Evolutionary conservation across 129 eudicot genomes (phyloP), one percentile per base, ranked within the genome.

Genomic region (Artemisia tridentata): DNA sequence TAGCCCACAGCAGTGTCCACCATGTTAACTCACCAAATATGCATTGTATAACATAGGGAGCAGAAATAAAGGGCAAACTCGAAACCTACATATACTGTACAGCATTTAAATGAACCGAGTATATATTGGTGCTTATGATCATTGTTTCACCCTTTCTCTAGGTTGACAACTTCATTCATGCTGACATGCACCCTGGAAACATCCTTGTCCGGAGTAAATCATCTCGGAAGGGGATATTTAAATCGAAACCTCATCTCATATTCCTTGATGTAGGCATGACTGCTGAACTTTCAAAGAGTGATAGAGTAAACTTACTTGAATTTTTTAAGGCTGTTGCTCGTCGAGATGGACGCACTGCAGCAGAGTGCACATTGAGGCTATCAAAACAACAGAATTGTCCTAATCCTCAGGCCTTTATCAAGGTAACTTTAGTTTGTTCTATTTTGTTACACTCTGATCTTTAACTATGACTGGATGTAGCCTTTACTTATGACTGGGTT

Each of bases 171-270:
- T 91, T 91, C 73, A 85, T 91, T 76, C 97, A 88, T 85, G 98
- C 98, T 34, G 96, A 92, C 83, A 92, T 88, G 98, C 98, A 92
- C 81, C 98, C 98, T 60, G 98, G 98, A 73, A 92, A 92, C 74
- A 92, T 92, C 64, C 98, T 92, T 71, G 98, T 92, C 21, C 82
- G 98, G 60, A 80, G 74, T 73, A 88, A 80, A 78, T 75, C 90
- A 21, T 78, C 96, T 38, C 77, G 90, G 53, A 88, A 85, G 52
- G 74, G 77, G 79, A 72, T 81, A 49, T 83, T 86, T 75, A 92
- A 88, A 67, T 84, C 96, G 17, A 92, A 92, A 86, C 98, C 98
- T 51, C 98, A 92, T 78, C 89, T 92, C 27, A 71, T 88, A 68
- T 92, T 92, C 80, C 82, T 88, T 82, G 98, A 92, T 79, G 96